Evolutionary conservation across 2,329 filamentous ascomycete genomes (phyloP).

Genomic region (Hypoxylon sp.): DNA sequence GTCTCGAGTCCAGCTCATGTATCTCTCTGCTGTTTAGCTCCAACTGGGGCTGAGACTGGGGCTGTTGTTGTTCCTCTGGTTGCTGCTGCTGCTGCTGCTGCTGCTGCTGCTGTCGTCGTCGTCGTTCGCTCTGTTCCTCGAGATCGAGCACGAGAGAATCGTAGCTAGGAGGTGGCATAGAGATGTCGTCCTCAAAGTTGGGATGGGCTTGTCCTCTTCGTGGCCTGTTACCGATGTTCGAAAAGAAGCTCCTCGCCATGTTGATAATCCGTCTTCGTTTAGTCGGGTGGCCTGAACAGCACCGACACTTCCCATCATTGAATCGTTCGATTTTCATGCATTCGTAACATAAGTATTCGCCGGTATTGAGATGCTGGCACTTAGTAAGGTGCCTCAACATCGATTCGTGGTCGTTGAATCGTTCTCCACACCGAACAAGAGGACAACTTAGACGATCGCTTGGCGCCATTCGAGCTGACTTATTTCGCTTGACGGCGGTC

Average conservation of each 20-base stretch:
- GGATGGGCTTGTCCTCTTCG: constrained; percentile 47
- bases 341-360: constrained; percentile 66
- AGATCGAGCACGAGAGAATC: constrained; percentile 51
- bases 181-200: constrained; percentile 46
- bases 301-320: constrained; percentile 60
- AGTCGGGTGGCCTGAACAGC: constrained; percentile 59
- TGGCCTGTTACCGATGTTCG: constrained; percentile 59
- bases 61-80: constrained; percentile 13
- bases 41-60: constrained; percentile 40
- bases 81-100: constrained; percentile 19
- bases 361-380: constrained; percentile 57
- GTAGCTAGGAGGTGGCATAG: constrained; percentile 56
- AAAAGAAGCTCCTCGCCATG: constrained; percentile 64
- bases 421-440: constrained; percentile 59
- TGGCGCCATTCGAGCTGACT: constrained; percentile 55
- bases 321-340: constrained; percentile 62
- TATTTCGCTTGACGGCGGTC: constrained; percentile 64
- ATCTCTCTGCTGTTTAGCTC: constrained; percentile 62
- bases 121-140: constrained; percentile 29
- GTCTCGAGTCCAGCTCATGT: constrained; percentile 61
- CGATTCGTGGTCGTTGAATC: constrained; percentile 60
- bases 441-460: constrained; percentile 62
- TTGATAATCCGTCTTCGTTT: constrained; percentile 61
- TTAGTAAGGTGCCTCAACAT: constrained; percentile 63
- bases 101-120: constrained; percentile 37